Evolutionary conservation across 2,329 filamentous ascomycete genomes (phyloP), one percentile per base, ranked within the genome.

Genomic region (Magnaporthiopsis rhizophila): DNA sequence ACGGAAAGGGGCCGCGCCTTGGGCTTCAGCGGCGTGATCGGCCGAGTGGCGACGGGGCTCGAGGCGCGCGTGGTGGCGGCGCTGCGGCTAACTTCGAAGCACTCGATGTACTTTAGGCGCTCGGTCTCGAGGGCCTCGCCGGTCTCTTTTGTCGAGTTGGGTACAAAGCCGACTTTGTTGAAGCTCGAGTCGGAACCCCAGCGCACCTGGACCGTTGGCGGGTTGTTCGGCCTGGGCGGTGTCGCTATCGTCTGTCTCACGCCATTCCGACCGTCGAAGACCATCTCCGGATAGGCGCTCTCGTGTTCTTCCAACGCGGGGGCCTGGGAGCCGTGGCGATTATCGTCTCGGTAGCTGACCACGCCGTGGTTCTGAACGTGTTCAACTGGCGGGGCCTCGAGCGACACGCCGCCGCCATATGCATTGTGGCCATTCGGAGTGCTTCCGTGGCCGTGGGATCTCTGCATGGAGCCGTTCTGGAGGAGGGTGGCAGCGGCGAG

Each of bases 131-230:
- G 74, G 15, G 82, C 80, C 65, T 88, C 85, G 38, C 79, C 78
- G 3, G 84, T 84, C 53, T 88, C 86, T 68, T 84, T 81, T 65
- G 81, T 76, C 8, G 81, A 79, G 12, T 79, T 78, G 0, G 86
- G 83, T 8, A 84, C 76, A 69, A 87, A 91, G n/a, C 80, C 81
- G 24, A 64, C 72, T 28, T 76, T 74, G 66, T 77, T 81, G 71
- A 91, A 91, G 65, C 79, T 84, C n/a, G 81, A 73, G 73, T 91
- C 89, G 0, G 89, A 89, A 12, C 89, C 89, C 83, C 86, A 91
- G 66, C 84, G 83, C 28, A 60, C 58, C 58, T 60, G 32, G 15
- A 60, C 58, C 21, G 58, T n/a, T 3, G 58, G 58, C 13, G 58
- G 58, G 32, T 60, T 60, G 58, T 60, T 60, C 11, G 58, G 58